Evolutionary conservation across 2,329 filamentous ascomycete genomes (phyloP).

Genomic region (Calonectria ilicicola): DNA sequence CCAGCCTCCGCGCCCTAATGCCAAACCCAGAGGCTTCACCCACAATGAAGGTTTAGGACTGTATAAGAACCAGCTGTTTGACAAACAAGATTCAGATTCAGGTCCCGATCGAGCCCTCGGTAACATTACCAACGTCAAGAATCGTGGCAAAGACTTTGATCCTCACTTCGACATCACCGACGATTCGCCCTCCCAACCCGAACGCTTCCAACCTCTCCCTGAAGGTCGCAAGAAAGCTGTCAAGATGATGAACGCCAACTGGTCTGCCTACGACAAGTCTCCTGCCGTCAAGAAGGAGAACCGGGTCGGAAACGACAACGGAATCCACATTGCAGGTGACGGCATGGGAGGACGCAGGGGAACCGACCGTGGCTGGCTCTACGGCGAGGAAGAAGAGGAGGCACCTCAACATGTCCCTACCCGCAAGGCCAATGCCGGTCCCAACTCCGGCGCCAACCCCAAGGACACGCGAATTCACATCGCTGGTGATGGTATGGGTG

Average conservation of each 20-base stretch:
- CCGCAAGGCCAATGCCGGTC: slow-evolving; percentile 46
- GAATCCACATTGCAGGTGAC: slow-evolving; percentile 66
- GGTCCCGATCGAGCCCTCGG: slow-evolving; percentile 63
- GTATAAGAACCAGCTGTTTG: slow-evolving; percentile 82
- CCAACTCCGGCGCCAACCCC: slow-evolving; percentile 14
- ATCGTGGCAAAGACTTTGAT: slow-evolving; percentile 81
- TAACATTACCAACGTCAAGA: slow-evolving; percentile 78
- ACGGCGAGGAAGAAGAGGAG: slow-evolving; percentile 61
- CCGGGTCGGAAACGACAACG: slow-evolving; percentile 28
- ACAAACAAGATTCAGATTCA: slow-evolving; percentile 63
- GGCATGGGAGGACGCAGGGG: slow-evolving; percentile 74
- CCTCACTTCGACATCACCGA: slow-evolving; percentile 83
- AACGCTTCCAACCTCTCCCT: slow-evolving; percentile 56
- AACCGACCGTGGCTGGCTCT: slow-evolving; percentile 67
- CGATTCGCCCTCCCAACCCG: slow-evolving; percentile 65
- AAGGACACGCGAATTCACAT: slow-evolving; percentile 52
- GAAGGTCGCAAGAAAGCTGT: slow-evolving; percentile 76
- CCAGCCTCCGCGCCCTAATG: slow-evolving; percentile 57
- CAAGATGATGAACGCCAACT: slow-evolving; percentile 78
- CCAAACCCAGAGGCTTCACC: slow-evolving; percentile 63
- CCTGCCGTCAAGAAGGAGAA: slow-evolving; percentile 47
- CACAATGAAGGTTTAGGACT: slow-evolving; percentile 76
- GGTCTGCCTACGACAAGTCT: slow-evolving; percentile 67
- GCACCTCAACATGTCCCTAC: slow-evolving; percentile 44
- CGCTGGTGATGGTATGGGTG: slow-evolving; percentile 58